Conservation (phyloP, 345 rosid genomes). For the Pistacia vera region DNA sequence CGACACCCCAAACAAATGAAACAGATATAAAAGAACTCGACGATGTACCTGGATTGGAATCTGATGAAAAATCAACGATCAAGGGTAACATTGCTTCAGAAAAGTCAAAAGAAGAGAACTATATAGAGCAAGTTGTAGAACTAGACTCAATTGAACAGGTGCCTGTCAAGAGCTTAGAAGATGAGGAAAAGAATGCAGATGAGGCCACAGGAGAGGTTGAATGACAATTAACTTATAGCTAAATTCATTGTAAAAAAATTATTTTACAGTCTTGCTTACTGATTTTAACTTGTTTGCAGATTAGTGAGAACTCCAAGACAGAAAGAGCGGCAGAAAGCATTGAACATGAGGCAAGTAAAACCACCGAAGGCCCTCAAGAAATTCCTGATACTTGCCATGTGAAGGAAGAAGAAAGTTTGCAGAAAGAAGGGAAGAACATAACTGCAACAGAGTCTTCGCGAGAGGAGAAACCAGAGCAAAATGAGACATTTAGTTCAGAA, state of each 20-base stretch:
- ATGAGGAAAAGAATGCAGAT: slow-evolving; percentile 12
- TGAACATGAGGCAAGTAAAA: slow-evolving; percentile 2
- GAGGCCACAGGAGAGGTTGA: slow-evolving; percentile 24
- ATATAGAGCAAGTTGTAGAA: slow-evolving; percentile 11
- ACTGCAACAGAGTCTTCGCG: not conserved
- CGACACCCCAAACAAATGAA: slow-evolving; percentile 17
- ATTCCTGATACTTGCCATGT: not conserved
- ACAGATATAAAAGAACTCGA: slow-evolving; percentile 5
- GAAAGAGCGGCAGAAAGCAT: slow-evolving; percentile 7
- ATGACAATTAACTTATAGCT: not conserved
- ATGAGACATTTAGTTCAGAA: slow-evolving; percentile 1
- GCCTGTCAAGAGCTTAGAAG: not conserved
- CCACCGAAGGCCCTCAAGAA: slow-evolving; percentile 8
- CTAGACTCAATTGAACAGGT: slow-evolving; percentile 4
- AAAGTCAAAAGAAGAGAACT: slow-evolving; percentile 12
- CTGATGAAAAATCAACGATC: slow-evolving; percentile 10
- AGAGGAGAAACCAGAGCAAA: slow-evolving; percentile 5
- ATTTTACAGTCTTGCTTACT: not conserved
- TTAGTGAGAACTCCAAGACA: slow-evolving; percentile 5
- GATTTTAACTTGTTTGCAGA: slow-evolving; percentile 19
- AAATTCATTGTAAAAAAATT: not conserved
- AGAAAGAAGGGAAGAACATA: slow-evolving; percentile 4
- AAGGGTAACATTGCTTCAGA: not conserved
- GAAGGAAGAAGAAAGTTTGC: slow-evolving; percentile 16
- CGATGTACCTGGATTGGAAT: not conserved